These are phyloP conservation scores for Centella asiatica DNA, from an alignment of 129 eudicot species.

Conservation along the genomic window DNA sequence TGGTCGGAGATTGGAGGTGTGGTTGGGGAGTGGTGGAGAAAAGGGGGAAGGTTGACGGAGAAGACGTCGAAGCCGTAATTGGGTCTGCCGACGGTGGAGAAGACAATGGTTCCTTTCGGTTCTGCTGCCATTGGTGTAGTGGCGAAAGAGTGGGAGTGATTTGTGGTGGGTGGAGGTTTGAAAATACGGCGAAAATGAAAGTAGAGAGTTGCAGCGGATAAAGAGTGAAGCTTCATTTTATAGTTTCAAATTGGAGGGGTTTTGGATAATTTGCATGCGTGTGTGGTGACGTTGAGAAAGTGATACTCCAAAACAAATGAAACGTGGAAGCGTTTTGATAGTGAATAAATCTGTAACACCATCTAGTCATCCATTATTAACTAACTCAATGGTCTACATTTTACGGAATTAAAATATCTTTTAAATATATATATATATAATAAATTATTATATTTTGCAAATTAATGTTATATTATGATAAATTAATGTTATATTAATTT, in stretches of 20 bases:
- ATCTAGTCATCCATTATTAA: neutral
- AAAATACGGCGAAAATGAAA: neutral
- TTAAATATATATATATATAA: too few species aligned
- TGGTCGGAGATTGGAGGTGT: constrained; percentile 10
- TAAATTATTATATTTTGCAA: too few species aligned
- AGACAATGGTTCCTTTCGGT: constrained; percentile 52
- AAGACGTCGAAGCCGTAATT: constrained; percentile 79
- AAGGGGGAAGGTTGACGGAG: constrained; percentile 30
- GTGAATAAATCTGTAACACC: too few species aligned
- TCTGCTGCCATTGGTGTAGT: constrained; percentile 17
- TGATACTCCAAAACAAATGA: too few species aligned
- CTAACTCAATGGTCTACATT: too few species aligned
- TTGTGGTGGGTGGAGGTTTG: neutral
- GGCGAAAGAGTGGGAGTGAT: neutral
- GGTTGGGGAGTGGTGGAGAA: constrained; percentile 19
- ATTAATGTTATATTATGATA: too few species aligned
- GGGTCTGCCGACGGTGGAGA: constrained; percentile 64
- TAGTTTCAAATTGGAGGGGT: too few species aligned
- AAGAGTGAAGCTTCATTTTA: neutral
- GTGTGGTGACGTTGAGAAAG: neutral
- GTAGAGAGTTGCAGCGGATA: neutral
- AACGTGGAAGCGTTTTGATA: neutral
- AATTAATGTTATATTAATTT: too few species aligned
- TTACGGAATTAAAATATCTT: too few species aligned
- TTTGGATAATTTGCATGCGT: neutral